Evolutionary conservation across 768 basidiomycete genomes (phyloP), one percentile per base, ranked within the genome.

Genomic region (Pleurotus pulmonarius): DNA sequence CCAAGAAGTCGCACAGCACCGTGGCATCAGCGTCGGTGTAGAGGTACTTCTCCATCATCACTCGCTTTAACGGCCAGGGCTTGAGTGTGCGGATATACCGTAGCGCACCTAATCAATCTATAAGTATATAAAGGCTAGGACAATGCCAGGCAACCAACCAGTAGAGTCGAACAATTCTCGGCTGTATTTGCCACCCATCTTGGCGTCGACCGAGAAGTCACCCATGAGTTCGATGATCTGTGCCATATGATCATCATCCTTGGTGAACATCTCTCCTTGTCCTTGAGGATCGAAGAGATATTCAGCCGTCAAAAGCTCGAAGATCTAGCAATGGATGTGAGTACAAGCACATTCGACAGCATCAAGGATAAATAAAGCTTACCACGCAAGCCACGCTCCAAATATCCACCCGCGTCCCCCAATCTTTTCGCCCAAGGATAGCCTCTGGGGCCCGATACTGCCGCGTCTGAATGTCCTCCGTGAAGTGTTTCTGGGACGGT

Each of bases 381-480:
- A 90, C 83, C 65, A 97, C 79, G 71, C 93, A 95, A 18, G 91
- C 94, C 22, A 92, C 85, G 63, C 88, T 90, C 94, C 94, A 97
- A 18, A 95, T 83, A 71, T 97, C 94, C 44, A 83, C 92, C 55
- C 87, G 83, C 38, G 83, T 76, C 61, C 87, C 91, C 94, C 94
- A 97, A 62, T 92, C 90, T 37, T 81, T 82, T 55, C 86, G 83
- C 15, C 94, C 94, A 15, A 95, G 74, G 62, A 97, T 94, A 54
- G 92, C 94, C 70, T 97, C 94, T n/a, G 94, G 94, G 24, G 90
- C 83, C 59, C 94, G 88, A 69, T 97, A 97, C 67, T 96, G 94
- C 43, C 94, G 83, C n/a, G 94, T 97, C 73, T 96, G 94, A 61
- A 95, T 96, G 67, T 94, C 94, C 65, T 95, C 94, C 7, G 94